Percentiles rank a stretch among this genome's conserved stretches.
Evolutionary conservation across 1,284 basidiomycete species (phyloP).

Genomic region (Fomitopsis pinicola): DNA sequence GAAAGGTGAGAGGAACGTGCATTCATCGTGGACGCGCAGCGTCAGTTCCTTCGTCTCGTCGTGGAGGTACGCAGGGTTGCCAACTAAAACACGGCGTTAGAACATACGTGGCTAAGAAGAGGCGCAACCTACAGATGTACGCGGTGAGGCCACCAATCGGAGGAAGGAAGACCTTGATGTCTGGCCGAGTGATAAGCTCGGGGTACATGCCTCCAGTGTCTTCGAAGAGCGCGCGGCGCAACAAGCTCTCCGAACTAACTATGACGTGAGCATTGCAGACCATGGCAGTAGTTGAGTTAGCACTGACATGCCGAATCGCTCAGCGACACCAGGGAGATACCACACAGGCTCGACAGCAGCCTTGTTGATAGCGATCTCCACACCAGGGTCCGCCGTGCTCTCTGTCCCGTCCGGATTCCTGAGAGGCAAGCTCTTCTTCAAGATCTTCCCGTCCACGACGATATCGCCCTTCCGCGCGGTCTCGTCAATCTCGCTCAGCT

Average conservation of each 20-base stretch:
- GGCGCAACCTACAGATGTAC: conserved; percentile 73
- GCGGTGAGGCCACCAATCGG: conserved; percentile 91
- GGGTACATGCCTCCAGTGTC: conserved; percentile 97
- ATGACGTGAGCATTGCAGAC: background rate
- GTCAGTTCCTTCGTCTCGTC: conserved; percentile 87
- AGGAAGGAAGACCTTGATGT: conserved; percentile 93
- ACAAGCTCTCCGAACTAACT: conserved; percentile 71
- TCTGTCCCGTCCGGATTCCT: conserved; percentile 58
- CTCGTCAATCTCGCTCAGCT: conserved; percentile 90
- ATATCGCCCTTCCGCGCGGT: conserved; percentile 72
- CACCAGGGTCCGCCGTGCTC: conserved; percentile 67
- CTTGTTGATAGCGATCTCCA: conserved; percentile 86
- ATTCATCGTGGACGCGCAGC: conserved; percentile 92
- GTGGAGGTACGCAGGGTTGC: conserved; percentile 73
- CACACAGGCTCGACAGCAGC: conserved; percentile 92
- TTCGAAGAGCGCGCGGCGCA: conserved; percentile 90
- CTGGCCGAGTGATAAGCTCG: conserved; percentile 91
- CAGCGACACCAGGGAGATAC: conserved; percentile 92
- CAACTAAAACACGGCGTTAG: conserved; percentile 46
- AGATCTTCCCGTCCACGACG: conserved; percentile 79
- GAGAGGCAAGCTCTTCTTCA: conserved; percentile 60
- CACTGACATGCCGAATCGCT: conserved; percentile 83
- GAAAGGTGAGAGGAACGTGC: conserved; percentile 38
- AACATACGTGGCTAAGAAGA: background rate
- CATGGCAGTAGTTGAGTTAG: background rate